Evolutionary conservation across 2,329 filamentous ascomycete species (phyloP).

Genomic region (Lecanicillium sp.): DNA sequence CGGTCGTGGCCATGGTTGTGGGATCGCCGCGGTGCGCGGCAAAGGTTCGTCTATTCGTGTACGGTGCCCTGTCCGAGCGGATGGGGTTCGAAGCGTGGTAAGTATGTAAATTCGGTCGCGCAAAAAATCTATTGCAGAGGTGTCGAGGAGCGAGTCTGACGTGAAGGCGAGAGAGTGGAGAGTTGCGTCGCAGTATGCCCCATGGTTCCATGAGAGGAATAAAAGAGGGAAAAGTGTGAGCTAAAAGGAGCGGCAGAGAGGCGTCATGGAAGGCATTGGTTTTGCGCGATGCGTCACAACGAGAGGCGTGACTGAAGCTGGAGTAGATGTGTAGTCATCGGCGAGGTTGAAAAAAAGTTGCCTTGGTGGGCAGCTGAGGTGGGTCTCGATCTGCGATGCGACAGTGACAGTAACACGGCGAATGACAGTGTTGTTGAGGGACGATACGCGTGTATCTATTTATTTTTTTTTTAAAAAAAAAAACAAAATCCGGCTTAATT

Average conservation of each 20-base stretch:
- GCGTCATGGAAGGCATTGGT: constrained; percentile 1
- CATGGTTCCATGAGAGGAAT: constrained; percentile 9
- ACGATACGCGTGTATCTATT: too few species aligned
- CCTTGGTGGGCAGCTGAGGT: background rate
- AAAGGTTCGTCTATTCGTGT: too few species aligned
- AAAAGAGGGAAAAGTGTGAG: background rate
- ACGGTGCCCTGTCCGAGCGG: too few species aligned
- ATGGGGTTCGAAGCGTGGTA: too few species aligned
- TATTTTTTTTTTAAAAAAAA: too few species aligned
- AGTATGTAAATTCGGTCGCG: background rate
- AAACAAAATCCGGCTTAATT: too few species aligned
- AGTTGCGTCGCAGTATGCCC: constrained; percentile 2
- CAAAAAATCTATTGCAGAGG: constrained; percentile 3
- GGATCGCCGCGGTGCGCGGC: too few species aligned
- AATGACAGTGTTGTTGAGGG: background rate
- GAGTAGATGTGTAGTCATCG: background rate
- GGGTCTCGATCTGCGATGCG: background rate
- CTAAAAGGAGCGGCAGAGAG: background rate
- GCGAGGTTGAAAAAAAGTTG: constrained; percentile 5
- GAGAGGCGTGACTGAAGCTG: background rate
- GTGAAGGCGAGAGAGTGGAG: constrained; percentile 2
- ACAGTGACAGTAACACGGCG: background rate
- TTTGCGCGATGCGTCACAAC: background rate
- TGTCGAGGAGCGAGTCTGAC: background rate
- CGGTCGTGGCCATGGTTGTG: constrained; percentile 60